Conservation (phyloP, 2,329 filamentous ascomycete species). For the Fusarium equiseti region DNA sequence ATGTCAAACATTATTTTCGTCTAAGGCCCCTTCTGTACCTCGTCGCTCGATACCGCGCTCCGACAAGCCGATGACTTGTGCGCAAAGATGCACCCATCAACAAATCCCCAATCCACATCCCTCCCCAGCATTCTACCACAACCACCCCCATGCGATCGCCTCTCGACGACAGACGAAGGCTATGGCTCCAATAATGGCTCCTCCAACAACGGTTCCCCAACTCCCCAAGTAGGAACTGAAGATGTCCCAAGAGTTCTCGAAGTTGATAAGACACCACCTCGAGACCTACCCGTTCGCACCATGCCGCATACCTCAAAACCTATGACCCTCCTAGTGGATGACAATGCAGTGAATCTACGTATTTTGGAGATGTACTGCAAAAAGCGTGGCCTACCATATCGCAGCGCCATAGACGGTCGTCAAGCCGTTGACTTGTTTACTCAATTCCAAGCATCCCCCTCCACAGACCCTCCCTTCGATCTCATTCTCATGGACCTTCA, state of each 20-base stretch:
- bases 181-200: neutral
- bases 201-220: neutral
- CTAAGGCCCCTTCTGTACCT: conserved; percentile 18
- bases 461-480: conserved; percentile 20
- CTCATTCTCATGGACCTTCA: conserved; percentile 49
- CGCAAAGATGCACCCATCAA: neutral
- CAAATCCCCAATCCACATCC: rapidly evolving
- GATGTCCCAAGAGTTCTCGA: neutral
- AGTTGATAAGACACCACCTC: neutral
- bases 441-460: conserved; percentile 28
- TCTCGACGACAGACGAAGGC: conserved; percentile 1
- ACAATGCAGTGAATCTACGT: conserved; percentile 62
- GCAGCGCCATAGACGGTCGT: conserved; percentile 57
- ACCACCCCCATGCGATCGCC: neutral
- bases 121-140: neutral
- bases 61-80: conserved; percentile 21
- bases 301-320: conserved; percentile 28
- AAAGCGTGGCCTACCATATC: conserved; percentile 56
- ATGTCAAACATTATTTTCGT: conserved; percentile 32
- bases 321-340: conserved; percentile 58
- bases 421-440: conserved; percentile 56
- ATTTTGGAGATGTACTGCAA: conserved; percentile 62
- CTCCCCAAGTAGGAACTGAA: no score
- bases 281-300: neutral
- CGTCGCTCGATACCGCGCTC: conserved; percentile 22